Evolutionary conservation across 805 yeast species (phyloP).

Genomic region (Priceomyces haplophilus): DNA sequence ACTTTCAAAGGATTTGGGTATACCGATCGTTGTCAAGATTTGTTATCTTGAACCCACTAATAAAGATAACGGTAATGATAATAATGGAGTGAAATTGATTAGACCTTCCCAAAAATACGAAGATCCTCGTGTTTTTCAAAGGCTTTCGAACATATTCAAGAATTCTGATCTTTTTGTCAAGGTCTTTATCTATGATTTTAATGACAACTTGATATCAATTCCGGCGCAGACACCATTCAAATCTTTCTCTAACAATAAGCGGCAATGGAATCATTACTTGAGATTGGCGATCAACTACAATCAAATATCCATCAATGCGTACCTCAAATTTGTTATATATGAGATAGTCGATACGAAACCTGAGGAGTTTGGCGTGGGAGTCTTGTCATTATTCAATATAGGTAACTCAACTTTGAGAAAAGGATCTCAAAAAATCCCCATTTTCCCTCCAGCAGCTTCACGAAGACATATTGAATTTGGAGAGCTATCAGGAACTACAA

Average conservation of each 20-base stretch:
- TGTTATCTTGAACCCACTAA: constrained; percentile 25
- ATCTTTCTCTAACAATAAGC: constrained; percentile 27
- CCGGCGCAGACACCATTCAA: constrained; percentile 37
- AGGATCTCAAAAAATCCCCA: constrained; percentile 60
- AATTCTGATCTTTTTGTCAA: constrained; percentile 36
- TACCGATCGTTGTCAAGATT: constrained; percentile 33
- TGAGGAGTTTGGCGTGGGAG: constrained; percentile 58
- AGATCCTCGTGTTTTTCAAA: constrained; percentile 33
- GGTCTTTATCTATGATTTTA: constrained; percentile 30
- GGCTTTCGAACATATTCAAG: constrained; percentile 26
- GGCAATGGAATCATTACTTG: constrained; percentile 73
- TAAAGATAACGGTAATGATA: constrained; percentile 3
- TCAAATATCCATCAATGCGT: constrained; percentile 65
- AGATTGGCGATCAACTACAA: constrained; percentile 67
- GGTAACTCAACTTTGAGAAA: constrained; percentile 55
- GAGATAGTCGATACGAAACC: constrained; percentile 59
- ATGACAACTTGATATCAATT: constrained; percentile 22
- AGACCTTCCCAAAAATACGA: constrained; percentile 33
- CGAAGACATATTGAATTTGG: constrained; percentile 22
- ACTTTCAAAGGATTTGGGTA: constrained; percentile 34
- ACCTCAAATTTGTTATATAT: constrained; percentile 60
- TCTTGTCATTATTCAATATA: constrained; percentile 55
- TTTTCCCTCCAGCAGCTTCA: constrained; percentile 14
- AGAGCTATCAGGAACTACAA: constrained; percentile 16
- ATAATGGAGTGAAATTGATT: constrained; percentile 11